Evolutionary conservation across 257 asterid genomes (phyloP), one percentile per base, ranked within the genome.

Genomic region (Paulownia fortunei): DNA sequence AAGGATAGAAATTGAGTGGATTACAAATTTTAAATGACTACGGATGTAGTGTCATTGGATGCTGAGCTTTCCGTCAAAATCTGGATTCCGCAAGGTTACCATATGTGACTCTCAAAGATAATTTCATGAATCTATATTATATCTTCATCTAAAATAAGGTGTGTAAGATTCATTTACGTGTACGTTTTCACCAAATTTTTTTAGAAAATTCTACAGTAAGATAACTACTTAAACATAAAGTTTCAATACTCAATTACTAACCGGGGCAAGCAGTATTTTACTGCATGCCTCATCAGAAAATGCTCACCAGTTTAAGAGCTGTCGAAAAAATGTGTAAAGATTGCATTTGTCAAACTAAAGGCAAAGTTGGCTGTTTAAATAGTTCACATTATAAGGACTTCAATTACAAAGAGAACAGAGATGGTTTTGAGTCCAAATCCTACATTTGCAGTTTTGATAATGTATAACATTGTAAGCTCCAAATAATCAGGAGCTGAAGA

Each of bases 301-400:
- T 44, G 41, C 67, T 32, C 46, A 34, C 24, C 11, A 15, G 39
- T 41, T 12, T 23, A 36, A 72, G 5, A 55, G 34, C 55, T 72
- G 32, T 12, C 13, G 26, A 34, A 39, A 19, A 41, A 15, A 42
- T 47, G 19, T 74, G 63, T 23, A 11, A 42, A 6, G 56, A 73
- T 27, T 8, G 32, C 69, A n/a, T 15, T 24, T 18, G 49, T 39
- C 49, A 10, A 26, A 55, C 5, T 26, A 32, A 56, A 44, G 34
- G 51, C 32, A 49, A 79, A 49, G 60, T 52, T 69, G 58, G 55
- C 77, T 44, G 18, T 36, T 24, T 15, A 69, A 32, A n/a, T 76
- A 37, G 61, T 72, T 52, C 58, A 72, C 37, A 37, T 18, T 51
- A 37, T 72, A 51, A 21, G 49, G 46, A 49, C 72, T 56, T 42